Conservation (phyloP, 345 rosid genomes). For the Citrus cavaleriei region DNA sequence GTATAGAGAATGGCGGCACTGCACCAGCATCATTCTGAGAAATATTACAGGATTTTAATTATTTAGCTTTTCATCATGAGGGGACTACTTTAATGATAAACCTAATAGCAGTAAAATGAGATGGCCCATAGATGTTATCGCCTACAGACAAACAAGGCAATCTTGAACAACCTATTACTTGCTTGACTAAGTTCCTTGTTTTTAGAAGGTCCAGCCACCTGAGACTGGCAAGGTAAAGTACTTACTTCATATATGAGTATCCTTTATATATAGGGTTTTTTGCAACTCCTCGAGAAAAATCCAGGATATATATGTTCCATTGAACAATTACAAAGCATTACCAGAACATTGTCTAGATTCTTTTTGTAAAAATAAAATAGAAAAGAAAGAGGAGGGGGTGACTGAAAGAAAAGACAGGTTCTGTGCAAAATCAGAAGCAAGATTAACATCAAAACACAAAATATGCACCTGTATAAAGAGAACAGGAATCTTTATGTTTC, state of each 20-base stretch:
- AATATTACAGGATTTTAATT: constrained; percentile 21
- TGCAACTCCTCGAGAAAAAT: no score
- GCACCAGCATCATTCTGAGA: constrained; percentile 72
- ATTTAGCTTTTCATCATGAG: constrained; percentile 8
- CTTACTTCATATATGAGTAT: neutral
- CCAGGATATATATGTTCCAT: neutral
- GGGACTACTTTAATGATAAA: neutral
- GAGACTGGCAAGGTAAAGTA: neutral
- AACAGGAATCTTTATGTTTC: constrained; percentile 83
- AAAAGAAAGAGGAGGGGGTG: neutral
- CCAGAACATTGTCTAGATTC: neutral
- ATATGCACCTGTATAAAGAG: constrained; percentile 81
- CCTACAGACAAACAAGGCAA: neutral
- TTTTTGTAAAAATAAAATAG: neutral
- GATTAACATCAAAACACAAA: constrained; percentile 7
- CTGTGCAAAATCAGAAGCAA: constrained; percentile 1
- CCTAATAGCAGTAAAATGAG: neutral
- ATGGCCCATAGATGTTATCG: neutral
- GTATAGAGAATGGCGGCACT: constrained; percentile 67
- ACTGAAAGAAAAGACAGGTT: neutral
- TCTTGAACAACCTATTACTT: neutral
- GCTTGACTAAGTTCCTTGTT: neutral
- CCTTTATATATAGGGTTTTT: neutral
- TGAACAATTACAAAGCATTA: neutral
- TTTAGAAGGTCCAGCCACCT: neutral